Percentiles rank a stretch among this genome's conserved stretches.
These are phyloP conservation scores for Zymoseptoria pseudotritici DNA, from an alignment of 2,329 filamentous ascomycete species.

Conservation along the genomic window DNA sequence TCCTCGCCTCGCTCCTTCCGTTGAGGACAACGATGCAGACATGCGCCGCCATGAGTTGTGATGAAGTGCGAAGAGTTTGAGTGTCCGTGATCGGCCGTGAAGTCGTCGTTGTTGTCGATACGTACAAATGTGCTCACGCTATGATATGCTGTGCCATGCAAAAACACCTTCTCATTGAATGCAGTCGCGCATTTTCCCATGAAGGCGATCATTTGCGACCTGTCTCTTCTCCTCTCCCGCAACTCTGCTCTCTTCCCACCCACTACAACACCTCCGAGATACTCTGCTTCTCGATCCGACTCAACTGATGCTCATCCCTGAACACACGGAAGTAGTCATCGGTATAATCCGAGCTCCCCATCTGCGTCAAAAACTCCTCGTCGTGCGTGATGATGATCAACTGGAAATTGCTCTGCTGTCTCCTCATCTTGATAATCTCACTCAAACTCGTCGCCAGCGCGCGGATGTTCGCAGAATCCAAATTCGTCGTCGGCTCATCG, in stretches of 20 bases:
- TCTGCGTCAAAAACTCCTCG: constrained; percentile 86
- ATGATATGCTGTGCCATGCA: not conserved
- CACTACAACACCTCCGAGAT: constrained; percentile 25
- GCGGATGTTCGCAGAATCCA: constrained; percentile 90
- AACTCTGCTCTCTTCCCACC: not conserved
- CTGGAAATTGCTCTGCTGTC: constrained; percentile 90
- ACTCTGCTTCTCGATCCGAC: constrained; percentile 62
- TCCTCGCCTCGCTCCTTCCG: not conserved
- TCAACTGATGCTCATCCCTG: constrained; percentile 78
- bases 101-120: not conserved
- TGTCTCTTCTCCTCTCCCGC: not conserved
- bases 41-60: not conserved
- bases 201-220: not conserved
- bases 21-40: not conserved
- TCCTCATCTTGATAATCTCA: constrained; percentile 75
- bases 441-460: constrained; percentile 78
- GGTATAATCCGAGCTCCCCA: constrained; percentile 89
- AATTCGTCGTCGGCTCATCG: constrained; percentile 94
- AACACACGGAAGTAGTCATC: constrained; percentile 86
- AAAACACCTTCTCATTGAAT: not conserved
- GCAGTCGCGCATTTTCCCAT: not conserved
- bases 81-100: not conserved
- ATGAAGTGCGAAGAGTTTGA: not conserved
- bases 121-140: not conserved
- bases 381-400: constrained; percentile 98